A percentile compares a stretch with the other conserved stretches of the same genome.
Conservation (phyloP, 1,139 yeast genomes). For the Pichia inconspicua region DNA sequence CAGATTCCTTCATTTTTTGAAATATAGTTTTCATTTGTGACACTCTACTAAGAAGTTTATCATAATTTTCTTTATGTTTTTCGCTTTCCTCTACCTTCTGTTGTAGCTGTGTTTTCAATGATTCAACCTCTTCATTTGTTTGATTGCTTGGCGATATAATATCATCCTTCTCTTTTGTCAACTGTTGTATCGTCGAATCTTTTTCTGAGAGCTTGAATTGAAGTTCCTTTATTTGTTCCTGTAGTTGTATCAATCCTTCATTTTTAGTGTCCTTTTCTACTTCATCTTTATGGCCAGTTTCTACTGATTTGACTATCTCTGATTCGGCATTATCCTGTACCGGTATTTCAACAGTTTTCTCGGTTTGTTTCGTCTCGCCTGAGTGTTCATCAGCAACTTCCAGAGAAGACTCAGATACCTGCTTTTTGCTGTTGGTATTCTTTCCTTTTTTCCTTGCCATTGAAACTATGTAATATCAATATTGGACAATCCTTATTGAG, state of each 20-base stretch:
- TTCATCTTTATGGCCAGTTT: conserved; percentile 3
- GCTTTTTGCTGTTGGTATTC: conserved; percentile 1
- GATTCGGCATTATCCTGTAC: conserved; percentile 6
- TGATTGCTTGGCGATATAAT: conserved; percentile 1
- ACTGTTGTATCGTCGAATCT: conserved; percentile 11
- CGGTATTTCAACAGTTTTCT: neutral
- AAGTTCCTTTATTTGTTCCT: conserved; percentile 6
- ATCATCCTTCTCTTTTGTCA: conserved; percentile 14
- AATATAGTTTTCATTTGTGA: conserved; percentile 76
- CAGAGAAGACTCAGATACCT: conserved; percentile 7
- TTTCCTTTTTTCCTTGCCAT: conserved; percentile 12
- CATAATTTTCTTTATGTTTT: conserved; percentile 63
- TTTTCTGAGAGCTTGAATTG: conserved; percentile 3
- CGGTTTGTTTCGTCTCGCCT: neutral
- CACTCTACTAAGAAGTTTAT: conserved; percentile 62
- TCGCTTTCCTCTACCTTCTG: conserved; percentile 51
- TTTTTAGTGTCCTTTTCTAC: conserved; percentile 5
- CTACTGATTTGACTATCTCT: neutral
- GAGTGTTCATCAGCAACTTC: conserved; percentile 1
- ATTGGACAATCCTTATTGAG: too few species aligned
- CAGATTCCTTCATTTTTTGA: conserved; percentile 67
- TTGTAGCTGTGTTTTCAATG: conserved; percentile 31
- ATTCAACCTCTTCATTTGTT: conserved; percentile 3
- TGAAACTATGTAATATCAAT: neutral
- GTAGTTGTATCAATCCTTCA: neutral